These are phyloP conservation scores for Echria macrotheca DNA, from an alignment of 495 filamentous ascomycete genomes.

Conservation along the genomic window DNA sequence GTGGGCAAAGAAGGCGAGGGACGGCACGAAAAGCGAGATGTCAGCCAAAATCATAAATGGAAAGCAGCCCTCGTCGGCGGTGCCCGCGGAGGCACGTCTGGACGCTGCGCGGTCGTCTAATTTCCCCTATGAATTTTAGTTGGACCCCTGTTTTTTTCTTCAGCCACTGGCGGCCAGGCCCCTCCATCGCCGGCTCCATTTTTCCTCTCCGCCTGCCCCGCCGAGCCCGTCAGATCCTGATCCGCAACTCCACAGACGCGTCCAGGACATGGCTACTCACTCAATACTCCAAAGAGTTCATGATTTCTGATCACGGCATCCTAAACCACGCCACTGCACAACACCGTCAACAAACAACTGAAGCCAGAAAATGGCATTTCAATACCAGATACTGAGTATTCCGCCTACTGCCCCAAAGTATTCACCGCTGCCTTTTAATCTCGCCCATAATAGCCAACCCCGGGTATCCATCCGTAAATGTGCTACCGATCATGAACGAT, in stretches of 20 bases:
- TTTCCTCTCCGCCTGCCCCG: neutral
- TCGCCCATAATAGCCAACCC: too few relatives aligned
- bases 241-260: neutral
- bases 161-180: neutral
- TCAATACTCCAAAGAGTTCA: too few relatives aligned
- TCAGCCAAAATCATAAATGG: constrained; percentile 8
- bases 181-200: neutral
- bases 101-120: neutral
- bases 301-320: too few relatives aligned
- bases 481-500: too few relatives aligned
- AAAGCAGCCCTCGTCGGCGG: neutral
- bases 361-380: too few relatives aligned
- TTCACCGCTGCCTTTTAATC: too few relatives aligned
- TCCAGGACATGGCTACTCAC: too few relatives aligned
- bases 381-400: too few relatives aligned
- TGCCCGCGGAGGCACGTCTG: neutral
- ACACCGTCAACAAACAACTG: too few relatives aligned
- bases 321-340: too few relatives aligned
- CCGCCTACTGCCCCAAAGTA: too few relatives aligned
- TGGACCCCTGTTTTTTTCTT: constrained; percentile 5
- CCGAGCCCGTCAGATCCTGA: neutral
- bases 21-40: neutral
- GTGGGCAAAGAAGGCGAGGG: neutral
- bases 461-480: too few relatives aligned
- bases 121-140: constrained; percentile 7